Evolutionary conservation across 1,139 yeast genomes (phyloP), one percentile per base, ranked within the genome.

Genomic region (Yamadazyma trypodendri): DNA sequence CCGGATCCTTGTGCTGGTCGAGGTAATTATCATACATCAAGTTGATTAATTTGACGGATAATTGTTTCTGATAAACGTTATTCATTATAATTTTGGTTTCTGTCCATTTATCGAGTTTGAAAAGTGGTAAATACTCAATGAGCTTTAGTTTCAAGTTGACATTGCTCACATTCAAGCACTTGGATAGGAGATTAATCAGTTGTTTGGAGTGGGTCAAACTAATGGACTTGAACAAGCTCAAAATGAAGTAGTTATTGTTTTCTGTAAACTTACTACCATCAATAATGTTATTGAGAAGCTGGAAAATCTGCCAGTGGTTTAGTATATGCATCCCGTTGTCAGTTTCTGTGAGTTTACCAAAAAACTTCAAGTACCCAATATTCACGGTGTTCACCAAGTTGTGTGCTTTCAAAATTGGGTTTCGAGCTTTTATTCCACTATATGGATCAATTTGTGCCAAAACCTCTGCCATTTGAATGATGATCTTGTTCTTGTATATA

Each of bases 401-500:
- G 4, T 62, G 65, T 34, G 68, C 71, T 1, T 88, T 78, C 43
- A 92, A 77, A 3, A 90, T 72, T 7, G 95, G 90, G 38, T 84
- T 95, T 5, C 75, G 63, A 1, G 92, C 81, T 4, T 77, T 66
- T 23, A 86, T 75, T 0, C 95, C 95, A 55, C 88, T 80, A 56
- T 68, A 75, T 0, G 94, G 92, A 50, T 86, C 95, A 16, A 87
- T 72, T 58, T 89, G 96, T 1, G 95, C 94, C 34, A 90, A 66
- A 32, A 94, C 79, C 50, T 90, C 96, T 0, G 95, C 87, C 38
- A 92, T 68, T 53, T 89, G 97, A 1, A 96, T 85, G 20, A 92
- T 57, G 7, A 90, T 69, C 57, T 90, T 90, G 53, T 84, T 86
- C 36, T 79, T 84, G 22, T 78, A 69, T 18, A 92, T 64, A 46